Base-by-base conservation (phyloP, 208 protist species). In the Leishmania turanica region DNA sequence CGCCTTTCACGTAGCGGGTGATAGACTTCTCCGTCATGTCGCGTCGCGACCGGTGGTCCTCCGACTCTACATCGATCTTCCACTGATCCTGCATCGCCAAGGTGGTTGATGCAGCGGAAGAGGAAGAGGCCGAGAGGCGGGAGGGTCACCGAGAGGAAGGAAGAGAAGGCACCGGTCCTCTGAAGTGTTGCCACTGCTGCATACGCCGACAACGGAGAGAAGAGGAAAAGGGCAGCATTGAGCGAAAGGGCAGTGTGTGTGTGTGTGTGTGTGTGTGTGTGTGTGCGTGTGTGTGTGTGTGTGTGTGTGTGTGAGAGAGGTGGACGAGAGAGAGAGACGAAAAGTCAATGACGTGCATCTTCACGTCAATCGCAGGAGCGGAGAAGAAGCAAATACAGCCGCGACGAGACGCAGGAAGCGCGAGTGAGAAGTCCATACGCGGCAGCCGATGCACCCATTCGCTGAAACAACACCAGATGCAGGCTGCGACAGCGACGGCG, bases 1-100 rank as follows among this genome's bases (percentile, higher is more conserved):
- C 88, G 1, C 76, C 77, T 45, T 85, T 88, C 11, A 91, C 77
- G 53, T 87, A 87, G 40, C 90, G 84, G 5, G 87, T 73, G 24
- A 96, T 76, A 0, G 88, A 81, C 71, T 88, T 95, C 62, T 89
- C 87, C 34, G 87, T 90, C 42, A 94, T 85, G 56, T 87, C 77
- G 54, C 87, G 84, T 0, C 90, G 86, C 60, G 92, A 87, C 17
- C 84, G 64, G 77, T 92, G 89, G 80, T 88, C 87, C 65, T 92
- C 90, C 17, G 87, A 79, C 34, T 82, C 81, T 4, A 80, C 24
- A 49, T 84, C 82, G 42, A 82, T 76, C 65, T 79, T 82, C 82
- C 82, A 86, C 73, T 86, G 82, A 47, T 86, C 78, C n/a, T 79
- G 53, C 82, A 86, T 86, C n/a, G 34, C 24, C 42, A 24, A 49